Percentiles rank a stretch among this genome's conserved stretches.
These are phyloP conservation scores for Colletotrichum shisoi DNA, from an alignment of 2,329 filamentous ascomycete genomes.

Conservation along the genomic window DNA sequence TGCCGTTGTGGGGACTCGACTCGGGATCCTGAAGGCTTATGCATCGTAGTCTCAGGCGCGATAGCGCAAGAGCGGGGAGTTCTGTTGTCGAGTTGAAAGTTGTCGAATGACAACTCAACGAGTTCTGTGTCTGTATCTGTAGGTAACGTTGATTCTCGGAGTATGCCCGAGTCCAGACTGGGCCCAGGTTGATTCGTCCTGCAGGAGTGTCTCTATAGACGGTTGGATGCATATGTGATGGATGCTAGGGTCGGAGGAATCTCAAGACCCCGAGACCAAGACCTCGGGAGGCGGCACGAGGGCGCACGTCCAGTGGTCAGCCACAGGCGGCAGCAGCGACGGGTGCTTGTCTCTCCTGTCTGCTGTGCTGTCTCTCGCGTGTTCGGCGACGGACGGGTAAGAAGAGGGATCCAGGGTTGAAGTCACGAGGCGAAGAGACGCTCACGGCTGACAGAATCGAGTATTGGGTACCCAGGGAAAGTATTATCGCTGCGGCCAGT, in stretches of 20 bases:
- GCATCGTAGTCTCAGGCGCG: background rate
- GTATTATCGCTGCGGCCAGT: constrained; percentile 33
- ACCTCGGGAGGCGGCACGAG: constrained; percentile 12
- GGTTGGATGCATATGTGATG: constrained; percentile 16
- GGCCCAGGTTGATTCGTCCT: constrained; percentile 14
- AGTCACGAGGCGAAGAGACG: constrained; percentile 11
- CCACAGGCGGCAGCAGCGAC: background rate
- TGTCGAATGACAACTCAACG: constrained; percentile 19
- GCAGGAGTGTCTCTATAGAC: constrained; percentile 19
- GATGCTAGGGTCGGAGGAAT: constrained; percentile 7
- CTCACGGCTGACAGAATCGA: constrained; percentile 2
- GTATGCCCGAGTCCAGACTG: constrained; percentile 34
- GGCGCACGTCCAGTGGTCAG: constrained; percentile 13
- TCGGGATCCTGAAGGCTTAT: constrained; percentile 18
- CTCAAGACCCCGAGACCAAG: constrained; percentile 18
- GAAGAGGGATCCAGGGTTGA: constrained; percentile 13
- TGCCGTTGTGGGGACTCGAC: constrained; percentile 14
- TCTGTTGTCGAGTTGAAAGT: constrained; percentile 10
- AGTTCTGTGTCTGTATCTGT: constrained; percentile 3
- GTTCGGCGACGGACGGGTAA: constrained; percentile 2
- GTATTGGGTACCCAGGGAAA: constrained; percentile 16
- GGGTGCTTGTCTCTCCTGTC: constrained; percentile 2
- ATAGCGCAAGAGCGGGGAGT: constrained; percentile 32
- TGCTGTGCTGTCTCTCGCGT: background rate
- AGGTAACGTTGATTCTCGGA: constrained; percentile 32